Conservation (phyloP, 805 yeast genomes). For the Kuraishia capsulata region DNA sequence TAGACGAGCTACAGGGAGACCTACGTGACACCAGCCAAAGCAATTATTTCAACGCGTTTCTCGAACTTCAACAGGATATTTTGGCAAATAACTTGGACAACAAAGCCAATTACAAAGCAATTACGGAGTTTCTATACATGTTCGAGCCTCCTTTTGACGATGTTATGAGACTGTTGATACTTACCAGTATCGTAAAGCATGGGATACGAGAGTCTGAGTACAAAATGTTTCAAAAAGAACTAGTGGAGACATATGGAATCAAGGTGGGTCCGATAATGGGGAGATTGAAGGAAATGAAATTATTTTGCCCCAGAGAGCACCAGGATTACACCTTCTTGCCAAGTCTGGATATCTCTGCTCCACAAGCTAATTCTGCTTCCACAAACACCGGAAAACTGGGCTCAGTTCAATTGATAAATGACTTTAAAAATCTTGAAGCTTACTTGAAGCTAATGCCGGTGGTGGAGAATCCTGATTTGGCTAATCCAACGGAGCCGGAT, state of each 20-base stretch:
- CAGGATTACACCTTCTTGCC: conserved; percentile 3
- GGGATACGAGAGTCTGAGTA: conserved; percentile 65
- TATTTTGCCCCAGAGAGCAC: conserved; percentile 29
- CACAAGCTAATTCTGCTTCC: not conserved
- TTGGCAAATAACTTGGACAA: conserved; percentile 42
- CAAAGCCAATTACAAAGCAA: conserved; percentile 22
- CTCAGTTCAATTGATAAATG: conserved; percentile 20
- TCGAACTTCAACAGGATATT: conserved; percentile 65
- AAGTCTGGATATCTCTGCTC: not conserved
- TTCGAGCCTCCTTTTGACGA: conserved; percentile 28
- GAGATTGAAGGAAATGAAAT: conserved; percentile 35
- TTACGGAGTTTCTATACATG: conserved; percentile 42
- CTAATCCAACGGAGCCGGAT: conserved; percentile 29
- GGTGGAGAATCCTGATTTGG: conserved; percentile 12
- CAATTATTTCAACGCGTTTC: conserved; percentile 31
- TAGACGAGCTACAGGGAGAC: conserved; percentile 8
- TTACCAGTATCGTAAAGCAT: conserved; percentile 53
- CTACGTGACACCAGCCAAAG: conserved; percentile 10
- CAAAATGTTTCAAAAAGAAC: conserved; percentile 40
- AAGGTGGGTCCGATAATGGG: conserved; percentile 37
- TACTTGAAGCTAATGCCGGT: conserved; percentile 42
- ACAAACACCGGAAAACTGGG: not conserved
- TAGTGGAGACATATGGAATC: conserved; percentile 60
- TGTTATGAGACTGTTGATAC: conserved; percentile 42
- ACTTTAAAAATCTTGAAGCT: conserved; percentile 21